Evolutionary conservation across 768 basidiomycete species (phyloP).

Genomic region (Nidularia sp.): DNA sequence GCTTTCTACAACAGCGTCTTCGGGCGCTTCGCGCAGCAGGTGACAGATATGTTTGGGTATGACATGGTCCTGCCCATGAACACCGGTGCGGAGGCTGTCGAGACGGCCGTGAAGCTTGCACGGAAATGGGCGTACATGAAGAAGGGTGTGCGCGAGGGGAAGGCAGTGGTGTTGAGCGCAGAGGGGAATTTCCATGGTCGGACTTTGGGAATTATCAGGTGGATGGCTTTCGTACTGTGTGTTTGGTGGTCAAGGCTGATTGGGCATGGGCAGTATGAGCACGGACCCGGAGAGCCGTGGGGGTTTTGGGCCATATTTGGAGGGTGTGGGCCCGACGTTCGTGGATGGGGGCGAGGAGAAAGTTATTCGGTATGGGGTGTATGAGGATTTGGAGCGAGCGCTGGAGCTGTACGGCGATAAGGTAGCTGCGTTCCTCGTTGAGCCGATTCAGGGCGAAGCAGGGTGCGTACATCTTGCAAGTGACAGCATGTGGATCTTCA

Average conservation of each 20-base stretch:
- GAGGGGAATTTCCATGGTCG: slow-evolving; percentile 96
- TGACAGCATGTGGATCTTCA: neutral
- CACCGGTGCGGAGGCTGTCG: slow-evolving; percentile 97
- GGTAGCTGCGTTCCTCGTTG: slow-evolving; percentile 90
- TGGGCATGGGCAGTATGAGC: slow-evolving; percentile 61
- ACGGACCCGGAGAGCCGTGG: slow-evolving; percentile 87
- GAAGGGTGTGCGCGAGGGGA: slow-evolving; percentile 77
- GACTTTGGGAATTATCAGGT: slow-evolving; percentile 86
- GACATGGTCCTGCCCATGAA: slow-evolving; percentile 99
- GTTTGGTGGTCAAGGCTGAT: neutral
- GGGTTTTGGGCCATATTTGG: slow-evolving; percentile 90
- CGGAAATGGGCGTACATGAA: slow-evolving; percentile 95
- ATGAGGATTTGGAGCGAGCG: slow-evolving; percentile 79
- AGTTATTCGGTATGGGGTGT: slow-evolving; percentile 79
- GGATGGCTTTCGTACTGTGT: slow-evolving; percentile 8
- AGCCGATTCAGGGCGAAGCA: slow-evolving; percentile 99
- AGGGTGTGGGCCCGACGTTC: slow-evolving; percentile 79
- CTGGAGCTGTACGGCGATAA: slow-evolving; percentile 76
- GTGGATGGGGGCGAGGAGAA: slow-evolving; percentile 45
- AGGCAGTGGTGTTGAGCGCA: slow-evolving; percentile 83
- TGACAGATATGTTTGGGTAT: slow-evolving; percentile 83
- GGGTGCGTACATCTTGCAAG: slow-evolving; percentile 49
- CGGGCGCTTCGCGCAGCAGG: slow-evolving; percentile 82
- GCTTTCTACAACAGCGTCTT: slow-evolving; percentile 96
- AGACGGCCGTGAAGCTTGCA: slow-evolving; percentile 93